Conservation (phyloP, 129 eudicot genomes). For the Apium graveolens region DNA sequence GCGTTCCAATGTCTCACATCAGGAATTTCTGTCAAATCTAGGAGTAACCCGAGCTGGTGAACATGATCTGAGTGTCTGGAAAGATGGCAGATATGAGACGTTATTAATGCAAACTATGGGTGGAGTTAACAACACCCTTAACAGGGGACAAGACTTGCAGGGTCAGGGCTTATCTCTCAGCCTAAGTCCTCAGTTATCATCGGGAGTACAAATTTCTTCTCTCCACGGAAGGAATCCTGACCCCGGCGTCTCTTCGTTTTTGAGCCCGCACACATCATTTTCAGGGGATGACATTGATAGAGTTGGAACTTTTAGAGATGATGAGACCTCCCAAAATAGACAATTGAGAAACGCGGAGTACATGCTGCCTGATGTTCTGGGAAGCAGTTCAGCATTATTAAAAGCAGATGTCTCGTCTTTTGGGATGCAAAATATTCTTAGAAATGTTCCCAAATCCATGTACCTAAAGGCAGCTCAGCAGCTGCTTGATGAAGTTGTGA, state of each 20-base stretch:
- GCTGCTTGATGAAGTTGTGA: conserved; percentile 75
- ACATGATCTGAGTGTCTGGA: conserved; percentile 30
- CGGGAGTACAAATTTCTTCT: conserved; percentile 38
- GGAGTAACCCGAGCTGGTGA: conserved; percentile 29
- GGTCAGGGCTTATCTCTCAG: conserved; percentile 65
- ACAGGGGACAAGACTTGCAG: conserved; percentile 29
- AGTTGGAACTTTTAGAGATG: conserved; percentile 12
- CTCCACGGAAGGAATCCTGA: conserved; percentile 36
- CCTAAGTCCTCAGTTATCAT: conserved; percentile 43
- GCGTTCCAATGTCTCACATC: conserved; percentile 45
- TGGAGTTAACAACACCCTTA: conserved; percentile 10
- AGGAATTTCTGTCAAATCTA: conserved; percentile 43
- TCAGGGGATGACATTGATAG: conserved; percentile 11
- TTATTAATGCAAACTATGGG: conserved; percentile 33
- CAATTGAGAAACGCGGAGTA: conserved; percentile 20
- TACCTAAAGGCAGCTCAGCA: conserved; percentile 77
- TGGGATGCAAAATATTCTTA: conserved; percentile 33
- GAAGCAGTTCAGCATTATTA: conserved; percentile 19
- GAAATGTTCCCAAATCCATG: conserved; percentile 50
- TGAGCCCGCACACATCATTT: conserved; percentile 19
- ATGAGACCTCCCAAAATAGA: conserved; percentile 13
- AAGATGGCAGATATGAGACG: conserved; percentile 49
- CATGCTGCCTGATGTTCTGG: conserved; percentile 20
- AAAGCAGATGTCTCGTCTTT: conserved; percentile 30
- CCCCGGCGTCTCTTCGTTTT: conserved; percentile 27